Evolutionary conservation across 805 yeast genomes (phyloP).

Genomic region (Alloascoidea africana): DNA sequence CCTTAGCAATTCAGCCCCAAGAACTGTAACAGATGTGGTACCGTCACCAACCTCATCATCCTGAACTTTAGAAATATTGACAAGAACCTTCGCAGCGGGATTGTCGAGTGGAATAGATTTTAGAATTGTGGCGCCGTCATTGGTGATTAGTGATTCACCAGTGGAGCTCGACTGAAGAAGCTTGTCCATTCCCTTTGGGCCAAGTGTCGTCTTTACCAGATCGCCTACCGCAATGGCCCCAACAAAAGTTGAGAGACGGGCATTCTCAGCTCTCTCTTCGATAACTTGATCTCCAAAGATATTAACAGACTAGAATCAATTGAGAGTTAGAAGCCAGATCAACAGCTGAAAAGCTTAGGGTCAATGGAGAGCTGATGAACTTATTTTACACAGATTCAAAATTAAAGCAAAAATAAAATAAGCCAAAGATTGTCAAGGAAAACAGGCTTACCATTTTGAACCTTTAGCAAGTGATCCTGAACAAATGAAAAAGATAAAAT

Average conservation of each 20-base stretch:
- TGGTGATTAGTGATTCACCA: constrained; percentile 70
- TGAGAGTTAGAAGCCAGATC: not conserved
- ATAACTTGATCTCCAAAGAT: constrained; percentile 95
- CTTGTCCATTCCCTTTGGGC: constrained; percentile 99
- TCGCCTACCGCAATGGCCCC: constrained; percentile 99
- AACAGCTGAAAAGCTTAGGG: not conserved
- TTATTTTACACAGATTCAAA: no score
- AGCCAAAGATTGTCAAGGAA: no score
- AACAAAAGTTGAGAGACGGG: constrained; percentile 91
- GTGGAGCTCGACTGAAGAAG: constrained; percentile 76
- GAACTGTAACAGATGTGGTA: constrained; percentile 85
- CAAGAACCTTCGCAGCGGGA: constrained; percentile 94
- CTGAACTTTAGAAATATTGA: constrained; percentile 88
- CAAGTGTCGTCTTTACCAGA: constrained; percentile 82
- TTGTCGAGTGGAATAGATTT: constrained; percentile 90
- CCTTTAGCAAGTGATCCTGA: no score
- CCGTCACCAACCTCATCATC: constrained; percentile 99
- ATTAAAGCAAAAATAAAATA: no score
- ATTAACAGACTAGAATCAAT: constrained; percentile 52
- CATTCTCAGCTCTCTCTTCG: constrained; percentile 96
- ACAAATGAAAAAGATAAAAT: no score
- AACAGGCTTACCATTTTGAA: no score
- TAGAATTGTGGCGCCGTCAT: constrained; percentile 96
- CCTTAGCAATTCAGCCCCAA: constrained; percentile 89
- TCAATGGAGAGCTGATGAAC: constrained; percentile 1